These are phyloP conservation scores for Aureobasidium sp. DNA, from an alignment of 2,329 filamentous ascomycete species.

Conservation along the genomic window DNA sequence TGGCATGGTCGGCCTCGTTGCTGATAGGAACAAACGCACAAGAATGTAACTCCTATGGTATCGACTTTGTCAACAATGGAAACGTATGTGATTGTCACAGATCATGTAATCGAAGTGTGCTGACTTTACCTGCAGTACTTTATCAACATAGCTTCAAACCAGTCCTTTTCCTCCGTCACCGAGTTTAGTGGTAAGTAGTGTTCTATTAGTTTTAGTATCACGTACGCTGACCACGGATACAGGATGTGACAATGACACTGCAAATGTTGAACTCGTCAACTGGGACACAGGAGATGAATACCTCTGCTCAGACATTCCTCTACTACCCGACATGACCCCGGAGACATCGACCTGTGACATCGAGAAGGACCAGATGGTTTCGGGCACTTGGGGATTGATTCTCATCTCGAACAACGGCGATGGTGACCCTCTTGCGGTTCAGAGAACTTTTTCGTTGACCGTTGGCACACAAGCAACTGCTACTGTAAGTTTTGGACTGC, in stretches of 20 bases:
- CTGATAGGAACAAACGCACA: neutral
- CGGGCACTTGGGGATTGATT: slow-evolving; percentile 15
- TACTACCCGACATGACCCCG: slow-evolving; percentile 8
- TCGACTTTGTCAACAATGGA: slow-evolving; percentile 17
- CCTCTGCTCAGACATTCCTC: slow-evolving; percentile 9
- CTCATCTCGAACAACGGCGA: slow-evolving; percentile 16
- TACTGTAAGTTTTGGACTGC: slow-evolving; percentile 1
- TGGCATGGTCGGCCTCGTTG: neutral
- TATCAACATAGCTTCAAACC: slow-evolving; percentile 15
- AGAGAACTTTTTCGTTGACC: slow-evolving; percentile 14
- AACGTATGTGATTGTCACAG: neutral
- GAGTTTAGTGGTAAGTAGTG: slow-evolving; percentile 14
- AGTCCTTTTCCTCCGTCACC: slow-evolving; percentile 16
- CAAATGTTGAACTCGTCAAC: slow-evolving; percentile 11
- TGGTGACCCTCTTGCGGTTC: slow-evolving; percentile 14
- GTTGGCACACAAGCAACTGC: slow-evolving; percentile 11
- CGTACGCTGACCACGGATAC: neutral
- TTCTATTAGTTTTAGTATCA: neutral
- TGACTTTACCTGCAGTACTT: slow-evolving; percentile 13
- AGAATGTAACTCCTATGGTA: slow-evolving; percentile 16
- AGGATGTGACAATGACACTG: slow-evolving; percentile 15
- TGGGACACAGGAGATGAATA: slow-evolving; percentile 14
- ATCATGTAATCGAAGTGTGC: neutral
- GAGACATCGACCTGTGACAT: slow-evolving; percentile 17
- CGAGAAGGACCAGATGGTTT: slow-evolving; percentile 16